Base-by-base conservation (phyloP, 2,329 filamentous ascomycete species). In the Monilinia aucupariae region DNA sequence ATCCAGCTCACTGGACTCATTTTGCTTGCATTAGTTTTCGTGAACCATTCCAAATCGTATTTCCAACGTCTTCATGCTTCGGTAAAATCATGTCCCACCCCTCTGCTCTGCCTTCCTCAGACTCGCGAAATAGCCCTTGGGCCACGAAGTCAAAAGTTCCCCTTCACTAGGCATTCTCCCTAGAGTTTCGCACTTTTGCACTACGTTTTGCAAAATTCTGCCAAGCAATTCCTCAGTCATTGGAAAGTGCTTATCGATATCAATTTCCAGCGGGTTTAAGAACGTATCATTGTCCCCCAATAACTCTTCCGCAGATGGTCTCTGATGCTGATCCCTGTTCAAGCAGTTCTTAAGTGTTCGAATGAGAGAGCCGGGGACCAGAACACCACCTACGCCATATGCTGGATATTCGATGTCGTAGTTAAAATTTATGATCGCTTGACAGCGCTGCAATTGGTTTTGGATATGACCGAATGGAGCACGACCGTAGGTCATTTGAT, bases 401-500 rank as follows among this genome's bases (percentile, higher is more conserved):
- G 85, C 80, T 0, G 88, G 88, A 71, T 87, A 94, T 62, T 90
- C 84, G 71, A 96, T 90, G 7, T 77, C 75, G 74, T 92, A 85
- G 62, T 86, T 82, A 75, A 85, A 90, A 75, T 93, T 90, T 68
- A 92, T 90, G 72, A 96, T 94, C 64, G 90, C 90, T 75, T 91
- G 87, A 74, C 96, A 94, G 27, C 91, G 87, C 45, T 90, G 86
- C 78, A 96, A 90, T 72, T 88, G 90, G 76, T 93, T 94, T 64
- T 85, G 80, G 69, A 99, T 96, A 73, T 97, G 92, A 17, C 88
- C 92, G 72, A 99, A 99, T 0, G 94, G 94, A 4, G 91, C 89
- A n/a, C 88, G 83, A n/a, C 94, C 94, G 73, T 99, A 99, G 0
- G 93, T 90, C 90, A 99, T 96, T 74, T 97, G 93, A 77, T 96